phyloP scores from a whole-genome alignment of 1,284 basidiomycete species.

The Sporisorium scitamineum region DNA sequence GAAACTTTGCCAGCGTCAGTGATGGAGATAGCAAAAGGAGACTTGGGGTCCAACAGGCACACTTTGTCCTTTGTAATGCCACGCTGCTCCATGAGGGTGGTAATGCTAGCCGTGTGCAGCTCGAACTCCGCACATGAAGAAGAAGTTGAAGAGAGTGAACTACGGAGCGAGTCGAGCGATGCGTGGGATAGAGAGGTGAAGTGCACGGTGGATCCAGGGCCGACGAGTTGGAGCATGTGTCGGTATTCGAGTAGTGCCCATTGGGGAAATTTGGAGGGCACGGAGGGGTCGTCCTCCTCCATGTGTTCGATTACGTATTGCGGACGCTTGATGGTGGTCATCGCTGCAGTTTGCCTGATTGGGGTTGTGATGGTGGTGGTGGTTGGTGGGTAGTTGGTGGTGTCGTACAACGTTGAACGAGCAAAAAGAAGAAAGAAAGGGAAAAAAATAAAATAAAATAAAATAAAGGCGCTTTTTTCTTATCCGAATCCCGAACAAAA shows the following conservation, averaged over 20 bases:
- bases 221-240: constrained; percentile 87
- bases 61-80: constrained; percentile 72
- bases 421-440: neutral
- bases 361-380: neutral
- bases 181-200: constrained; percentile 85
- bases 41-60: constrained; percentile 64
- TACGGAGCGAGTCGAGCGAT: constrained; percentile 76
- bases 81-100: constrained; percentile 76
- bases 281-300: constrained; percentile 66
- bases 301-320: constrained; percentile 69
- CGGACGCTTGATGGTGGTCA: constrained; percentile 34
- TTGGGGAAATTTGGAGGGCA: constrained; percentile 59
- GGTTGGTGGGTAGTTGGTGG: neutral
- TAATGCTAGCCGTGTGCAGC: constrained; percentile 76
- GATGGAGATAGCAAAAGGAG: constrained; percentile 52
- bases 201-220: constrained; percentile 76
- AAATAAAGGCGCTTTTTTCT: constrained; percentile 5
- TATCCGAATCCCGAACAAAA: constrained; percentile 26
- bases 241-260: constrained; percentile 71
- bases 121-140: constrained; percentile 69
- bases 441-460: constrained; percentile 1
- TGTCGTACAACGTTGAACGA: constrained; percentile 4
- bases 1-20: constrained; percentile 43
- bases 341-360: too few relatives aligned
- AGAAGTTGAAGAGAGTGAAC: constrained; percentile 46